Conservation (phyloP, 805 yeast species). For the Yarrowia alimentaria region DNA sequence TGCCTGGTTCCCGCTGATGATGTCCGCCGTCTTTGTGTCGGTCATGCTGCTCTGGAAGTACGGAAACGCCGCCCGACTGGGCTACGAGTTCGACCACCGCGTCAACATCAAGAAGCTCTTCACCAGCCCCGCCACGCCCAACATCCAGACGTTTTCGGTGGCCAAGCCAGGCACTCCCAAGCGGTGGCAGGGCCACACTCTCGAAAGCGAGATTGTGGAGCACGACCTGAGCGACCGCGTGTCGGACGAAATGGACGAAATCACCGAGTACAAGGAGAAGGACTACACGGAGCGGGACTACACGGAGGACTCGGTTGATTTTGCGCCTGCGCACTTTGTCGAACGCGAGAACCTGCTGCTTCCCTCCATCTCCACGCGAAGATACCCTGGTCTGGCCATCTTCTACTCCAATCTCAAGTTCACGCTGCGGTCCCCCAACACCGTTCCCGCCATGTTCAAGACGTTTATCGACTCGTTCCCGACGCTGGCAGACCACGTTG, state of each 20-base stretch:
- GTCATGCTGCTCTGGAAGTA: constrained; percentile 22
- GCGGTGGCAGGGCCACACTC: not conserved
- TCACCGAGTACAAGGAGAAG: not conserved
- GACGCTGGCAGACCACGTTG: constrained; percentile 10
- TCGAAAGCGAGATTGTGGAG: constrained; percentile 9
- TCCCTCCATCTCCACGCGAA: not conserved
- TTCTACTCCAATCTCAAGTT: constrained; percentile 23
- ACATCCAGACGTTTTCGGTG: constrained; percentile 8
- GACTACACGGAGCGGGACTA: not conserved
- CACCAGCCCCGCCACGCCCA: constrained; percentile 1
- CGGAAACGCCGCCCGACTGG: constrained; percentile 13
- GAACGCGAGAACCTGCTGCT: too few relatives aligned
- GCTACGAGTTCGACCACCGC: constrained; percentile 17
- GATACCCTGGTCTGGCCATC: constrained; percentile 10
- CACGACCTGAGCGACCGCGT: constrained; percentile 14
- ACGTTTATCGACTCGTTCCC: constrained; percentile 25
- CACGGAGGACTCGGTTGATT: too few relatives aligned
- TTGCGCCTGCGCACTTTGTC: too few relatives aligned
- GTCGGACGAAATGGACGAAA: not conserved
- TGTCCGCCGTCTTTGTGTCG: constrained; percentile 26
- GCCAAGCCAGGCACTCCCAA: not conserved
- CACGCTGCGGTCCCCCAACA: constrained; percentile 22
- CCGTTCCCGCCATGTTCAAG: constrained; percentile 15
- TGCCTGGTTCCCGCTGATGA: constrained; percentile 57
- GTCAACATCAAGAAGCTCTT: constrained; percentile 19